Percentiles rank a stretch among this genome's conserved stretches.
phyloP scores from a whole-genome alignment of 257 asterid genomes.

The Lycium ferocissimum region DNA sequence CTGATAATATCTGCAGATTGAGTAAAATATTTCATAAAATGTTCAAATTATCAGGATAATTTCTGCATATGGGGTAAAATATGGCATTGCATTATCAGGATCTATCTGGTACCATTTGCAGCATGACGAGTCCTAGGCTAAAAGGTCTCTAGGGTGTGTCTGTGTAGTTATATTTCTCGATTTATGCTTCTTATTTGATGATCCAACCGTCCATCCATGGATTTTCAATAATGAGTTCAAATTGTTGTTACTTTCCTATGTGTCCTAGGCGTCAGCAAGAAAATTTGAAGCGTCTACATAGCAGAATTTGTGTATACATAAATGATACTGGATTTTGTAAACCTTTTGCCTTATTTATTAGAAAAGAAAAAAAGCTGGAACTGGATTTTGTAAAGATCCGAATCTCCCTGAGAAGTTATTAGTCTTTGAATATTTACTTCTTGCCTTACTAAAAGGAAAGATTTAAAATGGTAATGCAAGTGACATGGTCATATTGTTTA shows the following conservation, averaged over 20 bases:
- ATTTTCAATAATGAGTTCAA: background rate
- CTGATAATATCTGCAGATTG: background rate
- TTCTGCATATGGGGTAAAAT: background rate
- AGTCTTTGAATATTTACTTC: background rate
- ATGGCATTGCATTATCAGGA: background rate
- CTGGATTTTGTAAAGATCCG: background rate
- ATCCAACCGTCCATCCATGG: background rate
- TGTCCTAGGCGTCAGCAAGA: background rate
- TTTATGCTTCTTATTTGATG: background rate
- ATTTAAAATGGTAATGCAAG: background rate
- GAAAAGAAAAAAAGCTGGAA: background rate
- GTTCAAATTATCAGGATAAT: background rate
- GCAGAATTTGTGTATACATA: background rate
- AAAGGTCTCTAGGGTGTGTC: background rate
- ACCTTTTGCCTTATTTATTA: background rate
- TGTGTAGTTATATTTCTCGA: background rate
- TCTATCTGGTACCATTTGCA: background rate
- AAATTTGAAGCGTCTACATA: background rate
- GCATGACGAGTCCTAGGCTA: background rate
- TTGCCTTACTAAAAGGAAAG: background rate
- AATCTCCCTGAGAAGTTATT: background rate
- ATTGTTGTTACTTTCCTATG: background rate
- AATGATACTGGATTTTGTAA: background rate
- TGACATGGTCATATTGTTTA: constrained; percentile 4
- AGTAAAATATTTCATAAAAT: background rate